Evolutionary conservation across 768 basidiomycete genomes (phyloP).

Genomic region (Lactarius sanguifluus): DNA sequence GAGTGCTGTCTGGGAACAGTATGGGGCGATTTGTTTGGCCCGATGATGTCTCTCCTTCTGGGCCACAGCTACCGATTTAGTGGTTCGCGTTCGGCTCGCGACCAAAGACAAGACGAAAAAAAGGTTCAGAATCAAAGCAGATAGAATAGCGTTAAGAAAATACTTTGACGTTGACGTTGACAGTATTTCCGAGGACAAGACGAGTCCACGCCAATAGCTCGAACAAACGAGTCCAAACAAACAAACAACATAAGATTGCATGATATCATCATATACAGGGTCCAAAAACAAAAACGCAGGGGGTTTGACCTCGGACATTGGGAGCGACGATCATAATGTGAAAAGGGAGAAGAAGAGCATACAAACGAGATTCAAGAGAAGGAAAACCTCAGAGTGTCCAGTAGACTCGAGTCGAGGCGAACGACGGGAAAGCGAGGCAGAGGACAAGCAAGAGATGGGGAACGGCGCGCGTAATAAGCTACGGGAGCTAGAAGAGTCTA

Average conservation of each 20-base stretch:
- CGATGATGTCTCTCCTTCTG: too few relatives aligned
- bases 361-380: not conserved
- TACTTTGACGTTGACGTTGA: too few relatives aligned
- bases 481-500: not conserved
- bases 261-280: constrained; percentile 3
- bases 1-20: too few relatives aligned
- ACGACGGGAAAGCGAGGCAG: not conserved
- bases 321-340: not conserved
- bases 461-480: constrained; percentile 5
- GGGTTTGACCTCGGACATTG: not conserved
- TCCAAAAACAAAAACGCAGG: not conserved
- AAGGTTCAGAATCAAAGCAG: too few relatives aligned
- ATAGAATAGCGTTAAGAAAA: too few relatives aligned
- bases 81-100: too few relatives aligned
- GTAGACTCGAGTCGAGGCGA: not conserved
- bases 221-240: not conserved
- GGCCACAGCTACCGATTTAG: too few relatives aligned
- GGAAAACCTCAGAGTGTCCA: not conserved
- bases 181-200: too few relatives aligned
- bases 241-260: constrained; percentile 1
- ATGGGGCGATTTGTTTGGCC: too few relatives aligned
- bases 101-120: too few relatives aligned
- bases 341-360: not conserved
- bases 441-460: not conserved
- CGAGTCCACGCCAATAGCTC: too few relatives aligned